Conservation (phyloP, 495 filamentous ascomycete species). For the Talaromyces thailandensis region DNA sequence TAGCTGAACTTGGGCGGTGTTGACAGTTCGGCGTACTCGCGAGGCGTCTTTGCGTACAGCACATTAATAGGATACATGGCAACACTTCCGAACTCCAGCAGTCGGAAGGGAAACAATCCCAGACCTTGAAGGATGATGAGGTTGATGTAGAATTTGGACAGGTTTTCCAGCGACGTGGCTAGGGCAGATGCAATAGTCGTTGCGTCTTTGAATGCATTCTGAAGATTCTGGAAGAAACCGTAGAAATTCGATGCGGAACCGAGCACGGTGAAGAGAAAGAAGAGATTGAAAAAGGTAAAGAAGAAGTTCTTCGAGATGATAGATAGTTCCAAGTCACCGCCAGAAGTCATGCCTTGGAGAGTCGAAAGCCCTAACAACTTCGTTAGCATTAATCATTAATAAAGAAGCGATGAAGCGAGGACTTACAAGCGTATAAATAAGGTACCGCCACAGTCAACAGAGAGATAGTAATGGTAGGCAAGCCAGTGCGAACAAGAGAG, state of each 20-base stretch:
- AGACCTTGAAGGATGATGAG: conserved; percentile 89
- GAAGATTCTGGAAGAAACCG: conserved; percentile 59
- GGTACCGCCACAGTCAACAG: conserved; percentile 83
- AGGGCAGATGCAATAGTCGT: conserved; percentile 67
- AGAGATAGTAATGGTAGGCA: conserved; percentile 77
- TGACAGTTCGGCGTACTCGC: conserved; percentile 79
- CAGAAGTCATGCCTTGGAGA: conserved; percentile 88
- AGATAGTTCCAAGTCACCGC: conserved; percentile 89
- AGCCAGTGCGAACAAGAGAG: conserved; percentile 75
- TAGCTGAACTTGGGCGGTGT: conserved; percentile 88
- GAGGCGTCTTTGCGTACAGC: conserved; percentile 74
- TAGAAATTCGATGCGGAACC: conserved; percentile 68
- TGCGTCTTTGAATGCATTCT: conserved; percentile 66
- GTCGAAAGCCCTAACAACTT: conserved; percentile 56
- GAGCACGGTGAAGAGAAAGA: conserved; percentile 87
- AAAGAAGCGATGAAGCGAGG: not conserved
- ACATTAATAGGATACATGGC: conserved; percentile 73
- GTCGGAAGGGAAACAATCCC: conserved; percentile 84
- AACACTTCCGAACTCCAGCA: conserved; percentile 84
- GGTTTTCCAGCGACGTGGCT: conserved; percentile 60
- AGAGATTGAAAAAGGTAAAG: conserved; percentile 99
- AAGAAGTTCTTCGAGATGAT: conserved; percentile 98
- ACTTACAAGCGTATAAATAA: conserved; percentile 83
- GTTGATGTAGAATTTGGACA: conserved; percentile 85
- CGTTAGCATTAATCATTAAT: not conserved